Evolutionary conservation across 1,139 yeast genomes (phyloP).

Genomic region (Meyerozyma guilliermondii): DNA sequence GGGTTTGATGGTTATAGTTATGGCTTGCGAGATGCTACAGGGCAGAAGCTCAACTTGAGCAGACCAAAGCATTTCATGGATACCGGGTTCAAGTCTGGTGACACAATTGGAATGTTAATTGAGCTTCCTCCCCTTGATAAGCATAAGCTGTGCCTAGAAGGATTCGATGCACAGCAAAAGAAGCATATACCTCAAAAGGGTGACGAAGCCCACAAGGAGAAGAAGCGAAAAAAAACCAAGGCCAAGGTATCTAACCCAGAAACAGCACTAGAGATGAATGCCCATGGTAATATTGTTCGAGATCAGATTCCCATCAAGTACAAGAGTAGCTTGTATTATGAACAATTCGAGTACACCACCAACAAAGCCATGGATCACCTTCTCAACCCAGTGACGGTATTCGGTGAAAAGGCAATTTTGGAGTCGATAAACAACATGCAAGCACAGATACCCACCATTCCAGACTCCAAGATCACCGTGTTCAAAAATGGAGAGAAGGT

Average conservation of each 20-base stretch:
- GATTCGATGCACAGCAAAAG: slow-evolving; percentile 16
- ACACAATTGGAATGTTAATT: slow-evolving; percentile 76
- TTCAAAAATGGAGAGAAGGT: slow-evolving; percentile 71
- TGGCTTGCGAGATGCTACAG: slow-evolving; percentile 78
- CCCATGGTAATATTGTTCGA: slow-evolving; percentile 44
- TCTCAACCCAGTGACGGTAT: slow-evolving; percentile 65
- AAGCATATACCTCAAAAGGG: slow-evolving; percentile 5
- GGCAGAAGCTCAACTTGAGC: slow-evolving; percentile 73
- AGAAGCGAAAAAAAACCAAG: slow-evolving; percentile 15
- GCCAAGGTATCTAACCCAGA: slow-evolving; percentile 8
- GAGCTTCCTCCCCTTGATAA: slow-evolving; percentile 52
- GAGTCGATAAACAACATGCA: slow-evolving; percentile 19
- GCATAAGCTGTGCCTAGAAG: slow-evolving; percentile 30
- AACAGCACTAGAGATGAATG: slow-evolving; percentile 20
- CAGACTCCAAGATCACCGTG: slow-evolving; percentile 56
- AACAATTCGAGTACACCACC: slow-evolving; percentile 77
- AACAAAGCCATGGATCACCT: slow-evolving; percentile 74
- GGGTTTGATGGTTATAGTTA: slow-evolving; percentile 95
- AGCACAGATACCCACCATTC: slow-evolving; percentile 37
- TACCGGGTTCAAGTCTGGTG: slow-evolving; percentile 64
- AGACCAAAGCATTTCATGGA: slow-evolving; percentile 55
- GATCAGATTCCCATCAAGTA: slow-evolving; percentile 88
- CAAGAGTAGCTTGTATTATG: slow-evolving; percentile 74
- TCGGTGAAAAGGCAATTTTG: slow-evolving; percentile 57
- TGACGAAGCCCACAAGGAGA: slow-evolving; percentile 10